Percentiles rank a stretch among this genome's conserved stretches.
phyloP scores from a whole-genome alignment of 2,329 filamentous ascomycete species.

The Chaetomium olivaceum region DNA sequence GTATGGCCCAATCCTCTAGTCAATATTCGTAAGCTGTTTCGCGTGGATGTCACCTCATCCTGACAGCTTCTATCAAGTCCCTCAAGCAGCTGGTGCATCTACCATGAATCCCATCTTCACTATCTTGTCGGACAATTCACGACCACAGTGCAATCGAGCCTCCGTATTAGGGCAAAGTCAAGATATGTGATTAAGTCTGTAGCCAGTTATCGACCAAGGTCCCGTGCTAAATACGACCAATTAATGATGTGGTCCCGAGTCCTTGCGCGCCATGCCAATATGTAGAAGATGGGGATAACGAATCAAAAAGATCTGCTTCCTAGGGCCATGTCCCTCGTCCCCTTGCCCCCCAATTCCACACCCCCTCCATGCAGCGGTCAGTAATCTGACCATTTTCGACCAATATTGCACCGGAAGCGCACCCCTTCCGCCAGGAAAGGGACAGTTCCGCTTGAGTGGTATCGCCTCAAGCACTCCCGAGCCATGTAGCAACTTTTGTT shows the following conservation, averaged over 20 bases:
- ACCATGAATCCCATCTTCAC: not conserved
- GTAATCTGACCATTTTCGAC: not conserved
- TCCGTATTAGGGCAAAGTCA: not conserved
- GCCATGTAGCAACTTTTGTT: slow-evolving; percentile 13
- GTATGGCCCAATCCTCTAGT: not conserved
- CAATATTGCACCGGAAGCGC: not conserved
- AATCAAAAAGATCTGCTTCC: slow-evolving; percentile 24
- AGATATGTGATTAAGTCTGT: slow-evolving; percentile 23
- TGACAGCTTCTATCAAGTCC: not conserved
- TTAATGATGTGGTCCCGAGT: slow-evolving; percentile 17
- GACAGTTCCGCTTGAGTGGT: not conserved
- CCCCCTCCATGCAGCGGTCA: not conserved
- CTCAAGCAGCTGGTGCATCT: not conserved
- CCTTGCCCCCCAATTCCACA: not conserved
- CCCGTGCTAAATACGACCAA: slow-evolving; percentile 23
- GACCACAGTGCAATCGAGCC: not conserved
- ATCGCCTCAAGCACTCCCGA: not conserved
- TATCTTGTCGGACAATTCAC: not conserved
- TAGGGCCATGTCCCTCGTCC: not conserved
- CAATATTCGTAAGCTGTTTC: not conserved
- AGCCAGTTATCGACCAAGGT: slow-evolving; percentile 27
- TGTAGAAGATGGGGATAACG: slow-evolving; percentile 23
- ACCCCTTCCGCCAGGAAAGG: not conserved
- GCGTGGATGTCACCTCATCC: not conserved
- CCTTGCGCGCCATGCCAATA: slow-evolving; percentile 17